phyloP scores from a whole-genome alignment of 202 grass and related monocot species.

The Schoenoplectus triqueter region DNA sequence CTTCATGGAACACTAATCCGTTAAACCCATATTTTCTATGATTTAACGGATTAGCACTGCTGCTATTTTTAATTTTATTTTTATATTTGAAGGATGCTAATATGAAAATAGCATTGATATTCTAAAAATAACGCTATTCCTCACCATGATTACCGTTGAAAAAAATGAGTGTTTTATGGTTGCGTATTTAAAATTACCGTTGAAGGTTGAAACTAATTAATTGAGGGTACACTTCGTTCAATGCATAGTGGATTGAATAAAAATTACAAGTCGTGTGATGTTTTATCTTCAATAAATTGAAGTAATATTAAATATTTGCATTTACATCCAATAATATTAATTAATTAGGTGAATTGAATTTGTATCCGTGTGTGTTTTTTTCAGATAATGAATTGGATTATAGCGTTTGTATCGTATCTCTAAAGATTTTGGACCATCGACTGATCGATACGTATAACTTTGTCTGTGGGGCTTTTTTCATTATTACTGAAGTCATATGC shows the following conservation, averaged over 20 bases:
- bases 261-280: background rate
- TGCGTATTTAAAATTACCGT: background rate
- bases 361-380: background rate
- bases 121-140: no score
- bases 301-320: background rate
- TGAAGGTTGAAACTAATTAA: background rate
- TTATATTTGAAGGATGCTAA: no score
- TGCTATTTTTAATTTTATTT: no score
- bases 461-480: constrained; percentile 33
- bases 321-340: background rate
- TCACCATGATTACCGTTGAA: background rate
- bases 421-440: constrained; percentile 13
- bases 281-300: background rate
- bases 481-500: constrained; percentile 32
- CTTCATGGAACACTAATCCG: no score
- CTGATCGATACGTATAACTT: background rate
- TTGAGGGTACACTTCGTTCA: background rate
- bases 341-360: background rate
- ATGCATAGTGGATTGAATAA: background rate
- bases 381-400: background rate
- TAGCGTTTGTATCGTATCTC: background rate
- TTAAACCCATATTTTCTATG: no score
- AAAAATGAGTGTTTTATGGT: background rate
- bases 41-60: no score
- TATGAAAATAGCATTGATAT: no score